Percentiles rank a stretch among this genome's conserved stretches.
Conservation (phyloP, 2,329 filamentous ascomycete species). For the Elsinoe australis region DNA sequence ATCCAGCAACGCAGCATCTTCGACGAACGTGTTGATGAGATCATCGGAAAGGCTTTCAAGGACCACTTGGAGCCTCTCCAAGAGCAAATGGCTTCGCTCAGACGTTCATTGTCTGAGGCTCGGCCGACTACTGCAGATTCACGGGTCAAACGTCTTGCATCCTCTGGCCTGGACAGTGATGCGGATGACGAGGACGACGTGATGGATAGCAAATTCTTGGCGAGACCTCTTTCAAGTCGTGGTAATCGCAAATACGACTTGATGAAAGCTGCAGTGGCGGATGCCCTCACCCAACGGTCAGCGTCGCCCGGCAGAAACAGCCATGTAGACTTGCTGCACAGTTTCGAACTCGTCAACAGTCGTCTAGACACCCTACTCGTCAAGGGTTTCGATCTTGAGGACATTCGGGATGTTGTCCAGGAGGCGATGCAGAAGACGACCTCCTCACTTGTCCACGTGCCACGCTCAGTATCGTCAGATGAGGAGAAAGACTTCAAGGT, state of each 20-base stretch:
- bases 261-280: constrained; percentile 53
- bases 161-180: constrained; percentile 66
- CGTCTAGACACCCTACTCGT: constrained; percentile 16
- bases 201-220: constrained; percentile 57
- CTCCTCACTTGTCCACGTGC: constrained; percentile 25
- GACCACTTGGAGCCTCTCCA: constrained; percentile 74
- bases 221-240: constrained; percentile 66
- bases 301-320: constrained; percentile 9
- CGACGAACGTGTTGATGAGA: constrained; percentile 77
- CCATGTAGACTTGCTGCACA: constrained; percentile 17
- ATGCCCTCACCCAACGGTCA: constrained; percentile 51
- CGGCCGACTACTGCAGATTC: background rate
- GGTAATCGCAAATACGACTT: constrained; percentile 75
- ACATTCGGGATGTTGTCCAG: constrained; percentile 33
- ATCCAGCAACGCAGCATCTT: constrained; percentile 82
- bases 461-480: constrained; percentile 23
- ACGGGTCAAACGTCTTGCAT: constrained; percentile 20
- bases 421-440: constrained; percentile 28
- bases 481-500: constrained; percentile 22
- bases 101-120: constrained; percentile 21
- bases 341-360: constrained; percentile 12
- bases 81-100: constrained; percentile 36
- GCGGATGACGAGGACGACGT: constrained; percentile 72
- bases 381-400: constrained; percentile 38
- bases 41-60: constrained; percentile 71